Evolutionary conservation across 169 alveolate species (phyloP).

Genomic region (Plasmodium fragile): DNA sequence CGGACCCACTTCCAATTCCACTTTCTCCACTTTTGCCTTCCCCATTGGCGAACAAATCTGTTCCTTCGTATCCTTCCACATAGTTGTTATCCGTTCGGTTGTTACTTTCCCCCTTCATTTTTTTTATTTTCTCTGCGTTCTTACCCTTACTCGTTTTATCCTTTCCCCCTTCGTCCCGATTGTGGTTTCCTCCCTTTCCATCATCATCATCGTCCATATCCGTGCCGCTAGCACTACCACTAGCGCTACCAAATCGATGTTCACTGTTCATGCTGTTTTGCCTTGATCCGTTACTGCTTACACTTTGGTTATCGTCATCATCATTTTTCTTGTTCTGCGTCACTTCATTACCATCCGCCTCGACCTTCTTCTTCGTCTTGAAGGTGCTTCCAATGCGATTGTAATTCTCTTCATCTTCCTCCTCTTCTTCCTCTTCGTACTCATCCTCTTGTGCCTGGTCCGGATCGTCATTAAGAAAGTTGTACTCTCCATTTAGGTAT

Average conservation of each 20-base stretch:
- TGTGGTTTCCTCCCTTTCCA: neutral
- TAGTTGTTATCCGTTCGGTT: neutral
- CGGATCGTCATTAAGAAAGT: conserved; percentile 74
- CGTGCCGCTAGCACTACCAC: neutral
- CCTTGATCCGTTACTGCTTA: neutral
- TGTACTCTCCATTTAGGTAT: conserved; percentile 80
- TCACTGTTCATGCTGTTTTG: conserved; percentile 33
- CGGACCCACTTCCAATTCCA: neutral
- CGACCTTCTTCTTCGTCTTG: conserved; percentile 8
- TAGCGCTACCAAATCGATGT: conserved; percentile 17
- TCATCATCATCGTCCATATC: neutral
- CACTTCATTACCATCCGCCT: neutral
- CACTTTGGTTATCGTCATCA: conserved; percentile 39
- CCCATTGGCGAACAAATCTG: neutral
- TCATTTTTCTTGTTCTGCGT: neutral
- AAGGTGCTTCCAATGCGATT: conserved; percentile 2
- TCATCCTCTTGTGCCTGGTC: conserved; percentile 29
- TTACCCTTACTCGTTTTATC: neutral
- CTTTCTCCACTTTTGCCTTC: neutral
- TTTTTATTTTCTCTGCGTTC: neutral
- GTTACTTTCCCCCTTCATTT: neutral
- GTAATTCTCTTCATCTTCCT: conserved; percentile 9
- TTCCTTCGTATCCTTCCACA: neutral
- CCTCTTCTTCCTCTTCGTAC: conserved; percentile 63
- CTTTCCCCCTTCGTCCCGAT: neutral